A percentile compares a stretch with the other conserved stretches of the same genome.
Conservation (phyloP, 2,329 filamentous ascomycete species). For the Paraphaeosphaeria minitans region DNA sequence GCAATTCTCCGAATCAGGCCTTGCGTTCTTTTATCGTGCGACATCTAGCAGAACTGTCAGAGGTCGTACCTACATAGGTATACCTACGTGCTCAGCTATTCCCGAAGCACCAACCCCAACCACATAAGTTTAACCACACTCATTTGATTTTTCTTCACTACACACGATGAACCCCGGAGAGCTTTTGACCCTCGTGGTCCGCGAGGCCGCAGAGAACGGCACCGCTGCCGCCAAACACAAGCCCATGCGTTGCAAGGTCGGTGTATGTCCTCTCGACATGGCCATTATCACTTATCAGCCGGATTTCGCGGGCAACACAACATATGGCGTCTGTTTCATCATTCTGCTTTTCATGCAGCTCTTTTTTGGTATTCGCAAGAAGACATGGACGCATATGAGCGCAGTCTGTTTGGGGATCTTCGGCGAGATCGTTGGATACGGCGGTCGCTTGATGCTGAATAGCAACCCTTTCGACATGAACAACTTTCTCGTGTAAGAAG, state of each 20-base stretch:
- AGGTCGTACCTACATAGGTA: slow-evolving; percentile 3
- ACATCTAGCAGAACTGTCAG: background rate
- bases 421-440: slow-evolving; percentile 61
- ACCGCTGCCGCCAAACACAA: background rate
- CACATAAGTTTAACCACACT: slow-evolving; percentile 6
- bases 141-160: background rate
- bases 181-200: background rate
- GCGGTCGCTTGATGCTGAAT: slow-evolving; percentile 58
- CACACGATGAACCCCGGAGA: background rate
- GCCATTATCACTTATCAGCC: slow-evolving; percentile 60
- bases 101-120: background rate
- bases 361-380: slow-evolving; percentile 55
- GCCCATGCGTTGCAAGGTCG: slow-evolving; percentile 8
- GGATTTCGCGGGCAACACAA: slow-evolving; percentile 55
- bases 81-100: background rate
- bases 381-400: slow-evolving; percentile 59
- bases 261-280: slow-evolving; percentile 50
- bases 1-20: background rate
- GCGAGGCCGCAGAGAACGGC: background rate
- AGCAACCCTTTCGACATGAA: slow-evolving; percentile 56
- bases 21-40: background rate
- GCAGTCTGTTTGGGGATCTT: slow-evolving; percentile 54
- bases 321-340: slow-evolving; percentile 57
- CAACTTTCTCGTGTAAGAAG: slow-evolving; percentile 57
- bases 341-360: slow-evolving; percentile 54